A percentile compares a stretch with the other conserved stretches of the same genome.
phyloP scores from a whole-genome alignment of 768 basidiomycete genomes.

The Leccinellum luteum region DNA sequence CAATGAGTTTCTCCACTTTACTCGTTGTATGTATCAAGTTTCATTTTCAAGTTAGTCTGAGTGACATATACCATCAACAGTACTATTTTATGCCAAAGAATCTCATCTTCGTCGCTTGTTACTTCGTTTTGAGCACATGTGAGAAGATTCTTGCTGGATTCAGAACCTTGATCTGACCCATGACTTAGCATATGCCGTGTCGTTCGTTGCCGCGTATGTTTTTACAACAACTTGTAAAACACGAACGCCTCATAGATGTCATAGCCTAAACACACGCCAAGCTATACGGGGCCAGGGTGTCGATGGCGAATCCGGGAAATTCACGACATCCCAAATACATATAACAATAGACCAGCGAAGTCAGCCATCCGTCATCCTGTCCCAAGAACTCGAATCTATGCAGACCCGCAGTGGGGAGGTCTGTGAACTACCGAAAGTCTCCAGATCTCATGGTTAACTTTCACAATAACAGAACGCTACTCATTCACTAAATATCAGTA shows the following conservation, averaged over 20 bases:
- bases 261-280: constrained; percentile 60
- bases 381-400: background rate
- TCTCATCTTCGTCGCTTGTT: constrained; percentile 58
- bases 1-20: constrained; percentile 45
- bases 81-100: constrained; percentile 54
- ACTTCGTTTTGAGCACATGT: constrained; percentile 69
- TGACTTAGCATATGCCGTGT: constrained; percentile 55
- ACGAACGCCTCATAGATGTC: constrained; percentile 11
- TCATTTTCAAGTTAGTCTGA: background rate
- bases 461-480: background rate
- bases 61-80: constrained; percentile 30
- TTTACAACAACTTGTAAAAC: background rate
- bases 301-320: constrained; percentile 35
- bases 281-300: constrained; percentile 53
- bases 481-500: background rate
- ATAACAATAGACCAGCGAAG: background rate
- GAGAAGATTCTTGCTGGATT: constrained; percentile 22
- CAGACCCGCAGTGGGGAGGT: constrained; percentile 7
- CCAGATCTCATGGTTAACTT: background rate
- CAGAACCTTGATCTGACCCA: background rate
- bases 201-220: constrained; percentile 63
- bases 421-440: background rate
- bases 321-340: constrained; percentile 27
- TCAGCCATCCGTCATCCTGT: background rate
- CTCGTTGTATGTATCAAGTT: constrained; percentile 44